Evolutionary conservation across 176 grass and related monocot genomes (phyloP), one percentile per base, ranked within the genome.

Genomic region (Cocos nucifera): DNA sequence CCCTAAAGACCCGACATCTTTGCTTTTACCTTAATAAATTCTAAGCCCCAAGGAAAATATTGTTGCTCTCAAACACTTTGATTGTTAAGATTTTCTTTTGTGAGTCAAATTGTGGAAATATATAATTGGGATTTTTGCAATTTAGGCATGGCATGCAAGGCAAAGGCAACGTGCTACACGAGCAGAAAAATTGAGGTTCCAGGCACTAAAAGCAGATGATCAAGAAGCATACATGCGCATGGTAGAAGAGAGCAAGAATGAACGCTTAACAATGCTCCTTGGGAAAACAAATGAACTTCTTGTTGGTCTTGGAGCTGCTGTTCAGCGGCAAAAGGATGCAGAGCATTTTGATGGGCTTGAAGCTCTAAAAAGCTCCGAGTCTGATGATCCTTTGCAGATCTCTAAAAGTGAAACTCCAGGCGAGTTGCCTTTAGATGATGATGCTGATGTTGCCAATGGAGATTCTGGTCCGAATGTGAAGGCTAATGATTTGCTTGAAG

Each of bases 221-320:
- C 93, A 98, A 77, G 93, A 88, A 80, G 84, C 87, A n/a, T 98
- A 98, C 69, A 76, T 98, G 87, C 76, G 73, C 23, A 91, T 98
- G 93, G 93, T 98, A 16, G 93, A 98, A 62, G 93, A 98, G 73
- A 98, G 93, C 81, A 98, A 98, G 84, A 98, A 98, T 28, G 93
- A 98, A 64, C 93, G 93, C 16, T 67, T 98, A 56, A 98, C 82
- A 77, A 88, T 88, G 84, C 93, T 98, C 63, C 84, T 98, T 61
- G 81, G 80, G 39, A 98, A 98, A 77, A 98, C 93, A 67, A 92
- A 98, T 69, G 93, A 98, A 24, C 81, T 98, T 63, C 93, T 98
- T 57, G 93, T 83, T 75, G 75, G 93, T 62, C 89, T 98, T 57
- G 93, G 87, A 67, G 83, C 89, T 75, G 93, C 93, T 66, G 93